phyloP scores from a whole-genome alignment of 2,329 filamentous ascomycete species.

The Thermothelomyces thermophilus region DNA sequence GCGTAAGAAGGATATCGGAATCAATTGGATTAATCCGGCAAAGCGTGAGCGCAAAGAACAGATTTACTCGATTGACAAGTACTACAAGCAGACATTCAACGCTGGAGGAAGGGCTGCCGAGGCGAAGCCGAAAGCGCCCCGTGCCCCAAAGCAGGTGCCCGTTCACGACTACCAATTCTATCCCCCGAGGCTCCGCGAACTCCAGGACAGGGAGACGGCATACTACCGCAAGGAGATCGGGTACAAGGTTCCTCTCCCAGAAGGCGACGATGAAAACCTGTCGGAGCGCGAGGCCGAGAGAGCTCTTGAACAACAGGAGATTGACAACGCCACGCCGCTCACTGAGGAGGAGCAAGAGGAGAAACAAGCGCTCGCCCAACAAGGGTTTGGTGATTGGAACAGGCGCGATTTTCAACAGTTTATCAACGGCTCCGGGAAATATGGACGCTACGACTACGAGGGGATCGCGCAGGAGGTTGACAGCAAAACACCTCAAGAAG shows the following conservation, averaged over 20 bases:
- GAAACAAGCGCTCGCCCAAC: conserved; percentile 71
- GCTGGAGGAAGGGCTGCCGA: conserved; percentile 74
- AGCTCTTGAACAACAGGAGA: conserved; percentile 80
- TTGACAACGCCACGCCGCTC: conserved; percentile 81
- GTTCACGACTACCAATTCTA: conserved; percentile 99
- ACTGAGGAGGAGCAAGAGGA: conserved; percentile 85
- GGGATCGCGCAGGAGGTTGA: conserved; percentile 85
- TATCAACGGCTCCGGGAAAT: conserved; percentile 88
- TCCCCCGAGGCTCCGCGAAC: conserved; percentile 70
- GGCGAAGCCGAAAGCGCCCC: conserved; percentile 89
- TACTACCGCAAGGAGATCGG: conserved; percentile 94
- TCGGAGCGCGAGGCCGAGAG: conserved; percentile 83
- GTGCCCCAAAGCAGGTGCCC: conserved; percentile 83
- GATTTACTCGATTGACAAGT: conserved; percentile 97
- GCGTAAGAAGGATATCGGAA: conserved; percentile 83
- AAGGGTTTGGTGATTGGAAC: conserved; percentile 94
- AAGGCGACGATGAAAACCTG: conserved; percentile 77
- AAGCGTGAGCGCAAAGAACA: conserved; percentile 98
- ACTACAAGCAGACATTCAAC: conserved; percentile 83
- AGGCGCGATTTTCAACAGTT: conserved; percentile 97
- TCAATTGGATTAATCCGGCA: conserved; percentile 95
- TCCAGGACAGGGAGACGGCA: conserved; percentile 94
- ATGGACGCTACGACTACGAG: conserved; percentile 78
- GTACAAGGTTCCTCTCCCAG: conserved; percentile 85
- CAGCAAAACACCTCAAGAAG: conserved; percentile 76